Evolutionary conservation across 2,329 filamentous ascomycete species (phyloP).

Genomic region (Fusarium protoensiforme): DNA sequence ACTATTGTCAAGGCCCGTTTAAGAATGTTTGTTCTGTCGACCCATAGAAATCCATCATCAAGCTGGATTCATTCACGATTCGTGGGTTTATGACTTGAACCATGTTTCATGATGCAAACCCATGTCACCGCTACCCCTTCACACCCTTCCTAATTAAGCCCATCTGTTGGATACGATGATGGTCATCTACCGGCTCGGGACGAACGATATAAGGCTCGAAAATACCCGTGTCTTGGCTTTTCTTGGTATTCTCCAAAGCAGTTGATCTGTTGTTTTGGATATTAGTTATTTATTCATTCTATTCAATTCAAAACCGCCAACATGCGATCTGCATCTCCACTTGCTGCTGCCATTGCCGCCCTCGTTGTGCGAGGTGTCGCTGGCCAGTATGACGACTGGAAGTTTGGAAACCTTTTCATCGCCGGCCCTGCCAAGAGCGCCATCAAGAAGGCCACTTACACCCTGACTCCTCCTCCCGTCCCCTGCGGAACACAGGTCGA

Average conservation of each 20-base stretch:
- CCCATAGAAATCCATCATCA: neutral
- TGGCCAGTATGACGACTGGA: conserved; percentile 16
- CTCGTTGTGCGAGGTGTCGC: conserved; percentile 13
- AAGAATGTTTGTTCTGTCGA: neutral
- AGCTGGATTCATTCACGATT: neutral
- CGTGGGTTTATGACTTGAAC: neutral
- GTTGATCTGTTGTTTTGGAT: too few relatives aligned
- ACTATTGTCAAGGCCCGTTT: neutral
- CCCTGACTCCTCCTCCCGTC: conserved; percentile 6
- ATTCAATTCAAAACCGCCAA: neutral
- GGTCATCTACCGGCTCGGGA: neutral
- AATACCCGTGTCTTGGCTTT: neutral
- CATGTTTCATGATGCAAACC: neutral
- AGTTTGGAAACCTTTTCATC: conserved; percentile 13
- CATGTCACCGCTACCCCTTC: neutral
- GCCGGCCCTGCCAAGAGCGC: conserved; percentile 4
- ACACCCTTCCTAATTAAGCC: neutral
- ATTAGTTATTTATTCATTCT: neutral
- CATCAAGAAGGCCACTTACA: conserved; percentile 16
- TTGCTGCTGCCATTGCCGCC: neutral
- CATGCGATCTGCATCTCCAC: neutral
- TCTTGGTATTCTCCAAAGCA: neutral
- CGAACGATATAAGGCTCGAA: neutral
- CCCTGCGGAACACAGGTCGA: conserved; percentile 10
- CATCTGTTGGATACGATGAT: neutral